These are phyloP conservation scores for Mycena citricolor DNA, from an alignment of 1,284 basidiomycete species.

Conservation along the genomic window DNA sequence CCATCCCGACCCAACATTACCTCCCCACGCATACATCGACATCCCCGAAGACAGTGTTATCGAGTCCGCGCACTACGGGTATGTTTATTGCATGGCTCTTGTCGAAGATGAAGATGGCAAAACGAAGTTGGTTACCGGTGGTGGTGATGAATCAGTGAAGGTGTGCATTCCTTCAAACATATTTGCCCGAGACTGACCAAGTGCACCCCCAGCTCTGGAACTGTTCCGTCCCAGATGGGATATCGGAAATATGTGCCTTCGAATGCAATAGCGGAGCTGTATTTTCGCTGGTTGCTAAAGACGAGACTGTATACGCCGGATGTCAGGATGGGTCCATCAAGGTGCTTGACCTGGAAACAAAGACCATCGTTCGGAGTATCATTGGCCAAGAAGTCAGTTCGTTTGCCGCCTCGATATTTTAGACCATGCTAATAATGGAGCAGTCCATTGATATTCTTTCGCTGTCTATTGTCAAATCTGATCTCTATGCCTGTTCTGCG, in stretches of 20 bases:
- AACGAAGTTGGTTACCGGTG: constrained; percentile 75
- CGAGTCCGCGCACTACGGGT: constrained; percentile 91
- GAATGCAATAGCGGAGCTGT: constrained; percentile 69
- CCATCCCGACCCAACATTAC: constrained; percentile 12
- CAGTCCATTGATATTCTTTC: constrained; percentile 79
- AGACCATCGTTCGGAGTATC: constrained; percentile 81
- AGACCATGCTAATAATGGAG: background rate
- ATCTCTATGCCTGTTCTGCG: constrained; percentile 82
- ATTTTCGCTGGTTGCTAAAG: constrained; percentile 73
- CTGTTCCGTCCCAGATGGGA: constrained; percentile 46
- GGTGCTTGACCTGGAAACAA: constrained; percentile 90
- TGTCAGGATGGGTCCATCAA: constrained; percentile 93
- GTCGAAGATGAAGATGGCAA: constrained; percentile 38
- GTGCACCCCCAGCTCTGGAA: constrained; percentile 71
- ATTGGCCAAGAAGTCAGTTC: constrained; percentile 74
- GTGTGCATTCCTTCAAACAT: constrained; percentile 34
- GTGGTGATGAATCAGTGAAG: constrained; percentile 89
- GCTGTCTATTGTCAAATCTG: constrained; percentile 70
- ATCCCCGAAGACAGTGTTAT: constrained; percentile 72
- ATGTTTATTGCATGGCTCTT: constrained; percentile 85
- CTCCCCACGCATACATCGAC: constrained; percentile 43
- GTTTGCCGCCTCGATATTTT: background rate
- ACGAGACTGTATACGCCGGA: constrained; percentile 87
- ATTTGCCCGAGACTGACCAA: constrained; percentile 5
- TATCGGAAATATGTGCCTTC: constrained; percentile 57